Conservation (phyloP, 1,284 basidiomycete species). For the Ganoderma leucocontextum region DNA sequence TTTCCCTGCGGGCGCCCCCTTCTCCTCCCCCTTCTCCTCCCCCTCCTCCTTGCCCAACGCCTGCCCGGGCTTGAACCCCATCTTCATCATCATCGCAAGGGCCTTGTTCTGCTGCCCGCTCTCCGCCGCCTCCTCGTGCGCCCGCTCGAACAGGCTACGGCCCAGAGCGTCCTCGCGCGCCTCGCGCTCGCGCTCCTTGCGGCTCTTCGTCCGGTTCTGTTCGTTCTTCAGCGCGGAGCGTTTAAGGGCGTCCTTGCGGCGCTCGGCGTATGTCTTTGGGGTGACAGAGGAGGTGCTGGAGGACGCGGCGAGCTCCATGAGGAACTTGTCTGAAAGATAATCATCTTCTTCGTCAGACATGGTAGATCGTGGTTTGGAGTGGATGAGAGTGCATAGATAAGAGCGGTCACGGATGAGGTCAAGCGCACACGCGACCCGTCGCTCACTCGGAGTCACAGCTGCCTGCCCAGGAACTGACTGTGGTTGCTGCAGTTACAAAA, state of each 20-base stretch:
- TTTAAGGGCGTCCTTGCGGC: conserved; percentile 69
- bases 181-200: conserved; percentile 76
- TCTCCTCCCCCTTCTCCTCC: conserved; percentile 18
- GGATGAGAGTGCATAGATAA: conserved; percentile 16
- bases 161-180: conserved; percentile 77
- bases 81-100: conserved; percentile 87
- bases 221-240: conserved; percentile 68
- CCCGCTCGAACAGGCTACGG: conserved; percentile 81
- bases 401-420: background rate
- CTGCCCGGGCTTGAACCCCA: conserved; percentile 87
- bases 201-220: conserved; percentile 67
- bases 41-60: conserved; percentile 61
- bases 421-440: background rate
- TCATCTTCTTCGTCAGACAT: conserved; percentile 81
- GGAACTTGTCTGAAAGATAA: conserved; percentile 87
- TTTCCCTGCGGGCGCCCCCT: background rate
- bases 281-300: conserved; percentile 40
- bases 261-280: conserved; percentile 70
- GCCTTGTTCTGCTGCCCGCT: conserved; percentile 66
- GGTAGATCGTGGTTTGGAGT: background rate
- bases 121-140: conserved; percentile 66
- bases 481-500: conserved; percentile 1
- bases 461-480: background rate
- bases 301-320: conserved; percentile 51
- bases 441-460: too few species aligned